Percentiles rank a stretch among this genome's conserved stretches.
Conservation (phyloP, 306 rosid species). For the Dicorynia guianensis region DNA sequence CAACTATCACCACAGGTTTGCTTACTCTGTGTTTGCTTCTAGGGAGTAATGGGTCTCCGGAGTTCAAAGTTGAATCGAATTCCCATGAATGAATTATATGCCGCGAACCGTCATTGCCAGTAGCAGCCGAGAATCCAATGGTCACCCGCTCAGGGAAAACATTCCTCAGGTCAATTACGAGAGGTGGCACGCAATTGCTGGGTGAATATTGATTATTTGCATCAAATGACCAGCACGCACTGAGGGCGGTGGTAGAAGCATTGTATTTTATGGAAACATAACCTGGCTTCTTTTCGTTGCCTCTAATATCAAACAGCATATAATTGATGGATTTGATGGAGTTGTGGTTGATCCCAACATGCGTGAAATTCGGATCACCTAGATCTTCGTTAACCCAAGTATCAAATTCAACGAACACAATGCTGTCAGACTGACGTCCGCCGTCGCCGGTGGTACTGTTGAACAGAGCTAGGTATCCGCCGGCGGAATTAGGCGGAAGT, state of each 20-base stretch:
- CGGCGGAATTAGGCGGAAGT: constrained; percentile 36
- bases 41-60: not conserved
- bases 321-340: not conserved
- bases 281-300: not conserved
- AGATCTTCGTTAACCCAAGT: not conserved
- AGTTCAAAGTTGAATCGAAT: constrained; percentile 44
- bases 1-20: not conserved
- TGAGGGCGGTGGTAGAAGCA: constrained; percentile 34
- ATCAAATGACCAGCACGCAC: constrained; percentile 38
- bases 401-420: constrained; percentile 50
- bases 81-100: constrained; percentile 51
- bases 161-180: constrained; percentile 39
- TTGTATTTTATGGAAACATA: constrained; percentile 36
- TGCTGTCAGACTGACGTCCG: too few relatives aligned
- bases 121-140: constrained; percentile 52
- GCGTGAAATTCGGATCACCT: constrained; percentile 26
- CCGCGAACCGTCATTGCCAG: constrained; percentile 2
- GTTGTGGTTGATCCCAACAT: constrained; percentile 35
- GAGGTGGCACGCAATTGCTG: too few relatives aligned
- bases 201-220: too few relatives aligned
- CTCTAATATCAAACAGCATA: constrained; percentile 23
- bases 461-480: constrained; percentile 31
- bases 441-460: not conserved
- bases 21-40: not conserved
- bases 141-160: constrained; percentile 41